Percentiles rank a stretch among this genome's conserved stretches.
Conservation (phyloP, 148 eudicot genomes). For the Rhododendron ovatum region DNA sequence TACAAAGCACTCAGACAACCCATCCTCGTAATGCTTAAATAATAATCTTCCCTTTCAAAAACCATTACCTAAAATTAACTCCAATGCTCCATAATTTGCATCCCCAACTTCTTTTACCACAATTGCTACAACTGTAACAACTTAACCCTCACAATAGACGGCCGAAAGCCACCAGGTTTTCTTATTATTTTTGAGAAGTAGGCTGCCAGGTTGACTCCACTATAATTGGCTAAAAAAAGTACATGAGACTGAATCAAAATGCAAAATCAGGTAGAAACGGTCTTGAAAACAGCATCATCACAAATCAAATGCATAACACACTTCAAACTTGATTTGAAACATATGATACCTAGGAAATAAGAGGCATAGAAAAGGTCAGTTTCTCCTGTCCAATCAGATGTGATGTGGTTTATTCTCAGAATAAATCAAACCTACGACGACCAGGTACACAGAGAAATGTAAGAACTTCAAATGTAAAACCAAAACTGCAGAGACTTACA, state of each 20-base stretch:
- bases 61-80: background rate
- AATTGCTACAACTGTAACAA: background rate
- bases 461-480: background rate
- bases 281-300: background rate
- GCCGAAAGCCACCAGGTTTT: background rate
- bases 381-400: background rate
- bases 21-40: background rate
- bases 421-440: background rate
- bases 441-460: background rate
- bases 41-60: background rate
- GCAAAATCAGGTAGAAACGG: background rate
- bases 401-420: background rate
- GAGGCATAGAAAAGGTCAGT: background rate
- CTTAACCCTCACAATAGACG: background rate
- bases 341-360: background rate
- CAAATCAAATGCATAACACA: background rate
- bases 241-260: too few species aligned
- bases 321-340: background rate
- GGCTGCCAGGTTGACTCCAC: background rate
- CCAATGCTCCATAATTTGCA: background rate
- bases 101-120: background rate
- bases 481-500: slow-evolving; percentile 6
- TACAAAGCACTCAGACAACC: background rate
- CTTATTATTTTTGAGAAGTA: too few species aligned
- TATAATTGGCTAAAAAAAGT: background rate